Conservation (phyloP, 352 stramenopile genomes). For the Phytophthora niederhauseri region DNA sequence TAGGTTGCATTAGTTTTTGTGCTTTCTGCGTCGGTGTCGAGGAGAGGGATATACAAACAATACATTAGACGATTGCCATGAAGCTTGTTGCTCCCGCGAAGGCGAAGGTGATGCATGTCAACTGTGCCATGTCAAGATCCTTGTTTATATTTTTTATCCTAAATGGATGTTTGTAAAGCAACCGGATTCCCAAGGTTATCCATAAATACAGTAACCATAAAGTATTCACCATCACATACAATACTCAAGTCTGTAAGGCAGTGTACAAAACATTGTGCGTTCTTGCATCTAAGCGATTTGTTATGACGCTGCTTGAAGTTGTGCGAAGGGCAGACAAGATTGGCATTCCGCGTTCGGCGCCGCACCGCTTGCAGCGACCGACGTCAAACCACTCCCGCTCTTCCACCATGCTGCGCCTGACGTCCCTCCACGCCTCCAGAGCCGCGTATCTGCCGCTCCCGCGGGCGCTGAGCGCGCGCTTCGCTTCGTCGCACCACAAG, state of each 20-base stretch:
- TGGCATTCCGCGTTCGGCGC: too few relatives aligned
- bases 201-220: too few relatives aligned
- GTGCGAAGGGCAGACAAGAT: background rate
- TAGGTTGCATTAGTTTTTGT: too few relatives aligned
- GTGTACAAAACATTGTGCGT: too few relatives aligned
- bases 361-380: too few relatives aligned
- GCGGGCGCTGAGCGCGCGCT: constrained; percentile 11
- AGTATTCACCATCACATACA: too few relatives aligned
- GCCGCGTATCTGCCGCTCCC: constrained; percentile 7
- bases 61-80: constrained; percentile 22
- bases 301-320: constrained; percentile 18
- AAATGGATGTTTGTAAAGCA: too few relatives aligned
- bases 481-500: constrained; percentile 53
- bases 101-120: background rate
- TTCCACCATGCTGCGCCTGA: constrained; percentile 26
- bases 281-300: too few relatives aligned
- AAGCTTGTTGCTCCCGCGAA: background rate
- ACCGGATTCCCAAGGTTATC: too few relatives aligned
- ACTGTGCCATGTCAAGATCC: too few relatives aligned
- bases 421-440: background rate
- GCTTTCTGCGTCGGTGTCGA: background rate
- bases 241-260: too few relatives aligned
- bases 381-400: constrained; percentile 12
- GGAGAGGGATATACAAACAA: constrained; percentile 18
- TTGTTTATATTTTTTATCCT: too few relatives aligned